These are phyloP conservation scores for Arthonia radiata DNA, from an alignment of 495 filamentous ascomycete genomes.

Conservation along the genomic window DNA sequence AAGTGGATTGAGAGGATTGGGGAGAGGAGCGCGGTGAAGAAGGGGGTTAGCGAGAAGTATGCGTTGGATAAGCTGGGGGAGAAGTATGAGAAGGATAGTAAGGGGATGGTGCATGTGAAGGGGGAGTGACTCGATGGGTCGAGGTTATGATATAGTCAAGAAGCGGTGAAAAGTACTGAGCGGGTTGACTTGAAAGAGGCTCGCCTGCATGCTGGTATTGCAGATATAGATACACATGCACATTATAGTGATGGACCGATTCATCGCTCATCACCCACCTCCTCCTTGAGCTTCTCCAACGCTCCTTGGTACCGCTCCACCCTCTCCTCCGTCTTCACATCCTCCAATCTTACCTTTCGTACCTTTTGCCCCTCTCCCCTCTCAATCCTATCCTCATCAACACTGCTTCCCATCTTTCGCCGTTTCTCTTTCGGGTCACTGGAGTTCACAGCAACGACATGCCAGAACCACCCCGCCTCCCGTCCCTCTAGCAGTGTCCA, in stretches of 20 bases:
- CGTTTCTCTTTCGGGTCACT: conserved; percentile 5
- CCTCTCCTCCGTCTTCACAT: conserved; percentile 22
- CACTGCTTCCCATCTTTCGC: not conserved
- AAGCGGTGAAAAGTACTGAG: too few relatives aligned
- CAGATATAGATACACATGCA: too few relatives aligned
- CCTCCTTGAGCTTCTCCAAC: conserved; percentile 23
- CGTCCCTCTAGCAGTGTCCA: conserved; percentile 58
- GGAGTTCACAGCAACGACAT: conserved; percentile 32
- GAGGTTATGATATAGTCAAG: too few relatives aligned
- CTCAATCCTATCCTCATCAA: conserved; percentile 16
- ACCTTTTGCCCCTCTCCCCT: conserved; percentile 14
- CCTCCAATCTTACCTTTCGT: conserved; percentile 19
- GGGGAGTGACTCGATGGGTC: too few relatives aligned
- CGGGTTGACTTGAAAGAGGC: too few relatives aligned
- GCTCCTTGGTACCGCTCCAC: conserved; percentile 34
- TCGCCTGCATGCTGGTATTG: too few relatives aligned
- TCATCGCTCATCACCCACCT: conserved; percentile 16
- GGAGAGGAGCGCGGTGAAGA: conserved; percentile 23
- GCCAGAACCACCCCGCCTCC: conserved; percentile 74
- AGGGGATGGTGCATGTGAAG: too few relatives aligned
- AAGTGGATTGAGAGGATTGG: conserved; percentile 29
- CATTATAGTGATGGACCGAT: too few relatives aligned
- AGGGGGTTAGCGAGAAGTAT: conserved; percentile 23
- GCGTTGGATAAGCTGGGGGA: too few relatives aligned
- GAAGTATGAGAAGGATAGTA: too few relatives aligned